Evolutionary conservation across 257 asterid genomes (phyloP).

Genomic region (Salvia hispanica): DNA sequence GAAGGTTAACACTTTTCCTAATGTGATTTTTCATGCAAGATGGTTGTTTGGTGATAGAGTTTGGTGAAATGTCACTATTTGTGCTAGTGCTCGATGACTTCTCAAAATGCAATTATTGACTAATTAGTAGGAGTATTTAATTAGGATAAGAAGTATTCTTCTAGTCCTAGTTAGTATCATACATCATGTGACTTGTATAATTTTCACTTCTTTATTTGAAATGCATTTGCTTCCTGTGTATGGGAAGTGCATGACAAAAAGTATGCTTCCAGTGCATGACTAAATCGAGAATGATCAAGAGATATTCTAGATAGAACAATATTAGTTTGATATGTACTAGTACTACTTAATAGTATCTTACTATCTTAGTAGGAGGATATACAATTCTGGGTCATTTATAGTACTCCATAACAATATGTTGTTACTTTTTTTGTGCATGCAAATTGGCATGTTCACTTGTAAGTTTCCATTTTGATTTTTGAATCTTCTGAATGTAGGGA

Average conservation of each 20-base stretch:
- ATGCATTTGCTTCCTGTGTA: slow-evolving; percentile 8
- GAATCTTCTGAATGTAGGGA: slow-evolving; percentile 62
- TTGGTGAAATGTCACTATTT: slow-evolving; percentile 35
- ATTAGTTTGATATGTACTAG: slow-evolving; percentile 3
- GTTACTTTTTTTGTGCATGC: neutral
- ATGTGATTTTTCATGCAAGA: slow-evolving; percentile 54
- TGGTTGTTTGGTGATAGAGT: slow-evolving; percentile 23
- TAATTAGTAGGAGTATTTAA: neutral
- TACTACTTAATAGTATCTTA: slow-evolving; percentile 4
- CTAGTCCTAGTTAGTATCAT: slow-evolving; percentile 7
- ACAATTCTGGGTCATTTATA: slow-evolving; percentile 24
- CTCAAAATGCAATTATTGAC: slow-evolving; percentile 33
- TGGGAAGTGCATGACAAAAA: neutral
- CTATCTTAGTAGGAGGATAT: slow-evolving; percentile 11
- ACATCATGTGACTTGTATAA: slow-evolving; percentile 10
- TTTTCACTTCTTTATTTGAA: slow-evolving; percentile 21
- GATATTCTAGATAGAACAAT: slow-evolving; percentile 15
- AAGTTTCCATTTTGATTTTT: slow-evolving; percentile 15
- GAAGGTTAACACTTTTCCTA: slow-evolving; percentile 36
- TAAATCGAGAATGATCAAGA: neutral
- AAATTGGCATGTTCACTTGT: neutral
- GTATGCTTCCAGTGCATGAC: neutral
- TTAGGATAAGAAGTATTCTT: slow-evolving; percentile 26
- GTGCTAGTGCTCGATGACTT: slow-evolving; percentile 28
- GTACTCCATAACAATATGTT: neutral